Percentiles rank a stretch among this genome's conserved stretches.
phyloP scores from a whole-genome alignment of 2,329 filamentous ascomycete species.

The Colletotrichum simmondsii region DNA sequence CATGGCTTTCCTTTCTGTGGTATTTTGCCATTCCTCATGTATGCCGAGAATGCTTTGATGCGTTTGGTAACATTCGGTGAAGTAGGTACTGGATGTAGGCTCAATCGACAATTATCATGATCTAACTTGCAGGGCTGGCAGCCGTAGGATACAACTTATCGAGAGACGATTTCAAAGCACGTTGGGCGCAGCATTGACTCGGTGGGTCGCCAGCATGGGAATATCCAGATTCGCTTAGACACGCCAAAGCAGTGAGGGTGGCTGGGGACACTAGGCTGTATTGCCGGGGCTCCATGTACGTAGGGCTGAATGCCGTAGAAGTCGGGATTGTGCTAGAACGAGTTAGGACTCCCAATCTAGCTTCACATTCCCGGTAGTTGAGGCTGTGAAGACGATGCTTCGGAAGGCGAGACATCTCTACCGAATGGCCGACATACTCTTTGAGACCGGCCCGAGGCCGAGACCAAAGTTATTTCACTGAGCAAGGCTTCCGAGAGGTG shows the following conservation, averaged over 20 bases:
- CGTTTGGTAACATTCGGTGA: too few species aligned
- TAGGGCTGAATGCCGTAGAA: neutral
- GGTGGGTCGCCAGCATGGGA: neutral
- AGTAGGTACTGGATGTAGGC: too few species aligned
- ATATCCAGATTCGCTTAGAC: neutral
- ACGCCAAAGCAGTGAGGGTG: neutral
- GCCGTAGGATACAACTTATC: neutral
- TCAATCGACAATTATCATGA: too few species aligned
- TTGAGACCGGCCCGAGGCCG: too few species aligned
- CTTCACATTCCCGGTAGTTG: neutral
- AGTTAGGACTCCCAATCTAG: neutral
- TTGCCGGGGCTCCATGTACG: neutral
- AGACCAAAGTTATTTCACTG: too few species aligned
- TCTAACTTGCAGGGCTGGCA: too few species aligned
- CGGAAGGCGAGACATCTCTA: neutral
- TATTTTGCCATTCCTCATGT: neutral
- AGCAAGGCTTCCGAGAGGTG: too few species aligned
- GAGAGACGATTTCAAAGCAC: neutral
- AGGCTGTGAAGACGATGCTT: neutral
- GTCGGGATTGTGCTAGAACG: neutral
- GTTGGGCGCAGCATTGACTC: too few species aligned
- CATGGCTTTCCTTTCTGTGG: neutral
- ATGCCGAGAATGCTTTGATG: neutral
- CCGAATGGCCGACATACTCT: too few species aligned
- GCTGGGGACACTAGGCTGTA: too few species aligned